Conservation (phyloP, 306 rosid species). For the Fragaria iinumae region DNA sequence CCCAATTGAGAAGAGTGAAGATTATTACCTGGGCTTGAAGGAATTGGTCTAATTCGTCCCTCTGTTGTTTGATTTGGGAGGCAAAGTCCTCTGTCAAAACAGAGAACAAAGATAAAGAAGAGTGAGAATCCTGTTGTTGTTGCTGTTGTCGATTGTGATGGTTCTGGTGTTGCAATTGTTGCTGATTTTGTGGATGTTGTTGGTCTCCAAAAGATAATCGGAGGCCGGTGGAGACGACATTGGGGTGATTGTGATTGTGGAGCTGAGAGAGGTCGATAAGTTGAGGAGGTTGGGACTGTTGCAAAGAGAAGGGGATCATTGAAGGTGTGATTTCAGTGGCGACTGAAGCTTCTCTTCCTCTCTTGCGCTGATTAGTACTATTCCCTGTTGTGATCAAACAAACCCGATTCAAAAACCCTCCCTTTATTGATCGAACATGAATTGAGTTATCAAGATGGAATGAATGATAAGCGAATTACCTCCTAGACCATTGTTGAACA, state of each 20-base stretch:
- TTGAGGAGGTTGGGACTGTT: slow-evolving; percentile 53
- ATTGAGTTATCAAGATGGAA: slow-evolving; percentile 2
- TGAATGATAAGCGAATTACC: slow-evolving; percentile 6
- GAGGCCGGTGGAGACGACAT: slow-evolving; percentile 87
- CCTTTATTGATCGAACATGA: not conserved
- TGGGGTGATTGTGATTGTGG: slow-evolving; percentile 46
- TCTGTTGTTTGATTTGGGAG: slow-evolving; percentile 68
- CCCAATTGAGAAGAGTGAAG: slow-evolving; percentile 18
- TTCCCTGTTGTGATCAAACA: slow-evolving; percentile 21
- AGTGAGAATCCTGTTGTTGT: slow-evolving; percentile 27
- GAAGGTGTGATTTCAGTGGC: slow-evolving; percentile 35
- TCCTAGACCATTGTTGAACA: slow-evolving; percentile 65
- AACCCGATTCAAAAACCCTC: not conserved
- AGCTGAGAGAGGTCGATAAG: slow-evolving; percentile 81
- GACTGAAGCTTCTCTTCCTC: slow-evolving; percentile 67
- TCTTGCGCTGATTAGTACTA: slow-evolving; percentile 50
- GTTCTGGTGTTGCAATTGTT: slow-evolving; percentile 9
- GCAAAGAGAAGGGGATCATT: slow-evolving; percentile 50
- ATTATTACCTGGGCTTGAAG: slow-evolving; percentile 70
- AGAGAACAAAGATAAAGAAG: slow-evolving; percentile 50
- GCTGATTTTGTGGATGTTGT: slow-evolving; percentile 38
- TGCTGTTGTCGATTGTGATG: slow-evolving; percentile 35
- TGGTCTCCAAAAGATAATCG: slow-evolving; percentile 68
- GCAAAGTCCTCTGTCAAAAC: slow-evolving; percentile 52
- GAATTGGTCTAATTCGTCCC: slow-evolving; percentile 68